Conservation (phyloP, 805 yeast genomes). For the Yarrowia yakushimensis region DNA sequence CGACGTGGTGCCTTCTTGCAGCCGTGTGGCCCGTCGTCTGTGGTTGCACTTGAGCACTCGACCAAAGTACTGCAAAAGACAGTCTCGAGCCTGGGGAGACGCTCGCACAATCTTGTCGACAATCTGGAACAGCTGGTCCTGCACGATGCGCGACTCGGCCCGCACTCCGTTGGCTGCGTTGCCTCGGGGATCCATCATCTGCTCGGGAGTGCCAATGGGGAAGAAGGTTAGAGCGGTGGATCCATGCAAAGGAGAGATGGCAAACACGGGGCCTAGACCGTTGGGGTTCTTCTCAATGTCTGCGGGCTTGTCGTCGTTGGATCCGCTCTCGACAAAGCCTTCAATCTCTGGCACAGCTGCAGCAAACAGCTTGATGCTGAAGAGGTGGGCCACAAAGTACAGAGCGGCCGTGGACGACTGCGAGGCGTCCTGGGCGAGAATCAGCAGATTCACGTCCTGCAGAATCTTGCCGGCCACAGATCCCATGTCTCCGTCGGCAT, state of each 20-base stretch:
- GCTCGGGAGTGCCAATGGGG: constrained; percentile 22
- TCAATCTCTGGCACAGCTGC: constrained; percentile 54
- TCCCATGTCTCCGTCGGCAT: not conserved
- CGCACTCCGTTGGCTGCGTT: constrained; percentile 32
- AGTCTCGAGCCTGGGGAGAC: constrained; percentile 59
- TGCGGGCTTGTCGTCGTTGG: constrained; percentile 46
- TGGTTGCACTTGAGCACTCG: constrained; percentile 77
- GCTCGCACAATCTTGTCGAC: constrained; percentile 74
- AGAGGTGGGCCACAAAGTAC: constrained; percentile 53
- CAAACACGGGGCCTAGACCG: constrained; percentile 66
- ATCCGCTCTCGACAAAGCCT: constrained; percentile 44
- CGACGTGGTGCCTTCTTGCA: constrained; percentile 62
- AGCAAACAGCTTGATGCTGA: constrained; percentile 60
- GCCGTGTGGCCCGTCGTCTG: constrained; percentile 63
- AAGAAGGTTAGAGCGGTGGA: constrained; percentile 6
- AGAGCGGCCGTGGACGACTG: constrained; percentile 40
- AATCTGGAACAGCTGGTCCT: constrained; percentile 65
- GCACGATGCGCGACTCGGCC: constrained; percentile 31
- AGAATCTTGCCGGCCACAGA: not conserved
- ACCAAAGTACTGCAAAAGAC: constrained; percentile 65
- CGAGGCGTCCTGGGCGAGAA: constrained; percentile 6
- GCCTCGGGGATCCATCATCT: constrained; percentile 13
- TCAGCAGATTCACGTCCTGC: not conserved
- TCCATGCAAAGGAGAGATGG: constrained; percentile 64
- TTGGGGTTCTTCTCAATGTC: constrained; percentile 60